Percentiles rank a stretch among this genome's conserved stretches.
These are phyloP conservation scores for Viola pubescens DNA, from an alignment of 441 rosid genomes.

Conservation along the genomic window DNA sequence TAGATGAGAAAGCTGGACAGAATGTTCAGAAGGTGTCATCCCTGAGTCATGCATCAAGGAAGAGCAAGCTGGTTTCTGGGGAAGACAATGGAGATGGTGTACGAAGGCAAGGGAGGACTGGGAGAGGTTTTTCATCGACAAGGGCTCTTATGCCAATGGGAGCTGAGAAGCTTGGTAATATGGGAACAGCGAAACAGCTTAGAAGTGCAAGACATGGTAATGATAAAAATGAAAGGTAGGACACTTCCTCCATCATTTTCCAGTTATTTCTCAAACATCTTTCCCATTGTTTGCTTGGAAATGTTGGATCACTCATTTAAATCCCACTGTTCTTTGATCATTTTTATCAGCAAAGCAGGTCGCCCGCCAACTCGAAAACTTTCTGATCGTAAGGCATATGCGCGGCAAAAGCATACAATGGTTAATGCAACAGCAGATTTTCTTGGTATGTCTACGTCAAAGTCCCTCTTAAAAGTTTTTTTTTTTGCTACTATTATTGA, in stretches of 20 bases:
- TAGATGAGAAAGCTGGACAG: constrained; percentile 55
- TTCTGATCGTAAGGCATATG: constrained; percentile 88
- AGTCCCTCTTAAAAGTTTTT: neutral
- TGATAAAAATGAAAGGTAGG: constrained; percentile 82
- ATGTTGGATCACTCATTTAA: constrained; percentile 21
- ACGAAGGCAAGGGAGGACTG: constrained; percentile 80
- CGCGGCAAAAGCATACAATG: constrained; percentile 63
- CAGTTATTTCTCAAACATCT: neutral
- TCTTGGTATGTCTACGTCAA: constrained; percentile 55
- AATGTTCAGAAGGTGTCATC: constrained; percentile 63
- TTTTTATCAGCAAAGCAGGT: constrained; percentile 67
- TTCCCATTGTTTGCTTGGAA: no score
- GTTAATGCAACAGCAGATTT: constrained; percentile 64
- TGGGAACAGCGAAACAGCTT: constrained; percentile 83
- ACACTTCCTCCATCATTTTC: constrained; percentile 16
- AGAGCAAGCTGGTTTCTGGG: constrained; percentile 55
- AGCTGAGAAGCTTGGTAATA: constrained; percentile 61
- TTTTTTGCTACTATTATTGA: constrained; percentile 15
- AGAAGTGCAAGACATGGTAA: constrained; percentile 73
- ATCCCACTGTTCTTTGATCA: constrained; percentile 12
- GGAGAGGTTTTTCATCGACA: constrained; percentile 55
- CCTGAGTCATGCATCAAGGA: constrained; percentile 62
- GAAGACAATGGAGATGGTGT: constrained; percentile 81
- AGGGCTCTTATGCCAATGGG: constrained; percentile 56
- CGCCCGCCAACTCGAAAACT: constrained; percentile 94